Evolutionary conservation across 2,329 filamentous ascomycete species (phyloP), one percentile per base, ranked within the genome.

Genomic region (Rutstroemia sp.): DNA sequence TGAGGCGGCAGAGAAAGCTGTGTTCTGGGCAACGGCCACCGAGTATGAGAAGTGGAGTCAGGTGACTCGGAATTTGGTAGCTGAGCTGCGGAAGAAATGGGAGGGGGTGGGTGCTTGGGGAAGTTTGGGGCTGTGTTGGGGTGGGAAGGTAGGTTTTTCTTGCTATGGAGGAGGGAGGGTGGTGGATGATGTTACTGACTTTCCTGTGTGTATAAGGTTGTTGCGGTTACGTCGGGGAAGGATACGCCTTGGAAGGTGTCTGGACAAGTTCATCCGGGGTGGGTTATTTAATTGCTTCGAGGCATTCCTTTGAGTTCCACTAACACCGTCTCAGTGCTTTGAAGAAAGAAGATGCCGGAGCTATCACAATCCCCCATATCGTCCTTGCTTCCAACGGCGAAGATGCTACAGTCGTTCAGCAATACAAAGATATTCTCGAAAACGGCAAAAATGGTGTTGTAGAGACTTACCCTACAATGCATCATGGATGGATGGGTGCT

Each of bases 311-410:
- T 16, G 14, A 2, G 16, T 19, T n/a, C 44, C 10, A 16, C 21
- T 25, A 16, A 25, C 21, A 30, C 19, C 21, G 7, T 37, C 12
- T 16, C 27, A 65, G 63, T 23, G 48, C 44, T 8, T 54, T 67
- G 10, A 57, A 48, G 12, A 58, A 48, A 16, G 69, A 69, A 12
- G 78, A 82, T 51, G 76, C 72, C 2, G 67, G 73, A 58, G 70
- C 67, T 2, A 59, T 78, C 21, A 73, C 67, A 0, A 74, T 74
- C 9, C 77, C 78, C 2, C 74, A 80, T 58, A 70, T 80, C 46
- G 64, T 76, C 17, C 69, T 81, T 2, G 77, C 78, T 1, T 78
- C 77, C 6, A 74, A 73, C 6, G 76, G 75, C 42, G 79, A 80
- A 64, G 68, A 73, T 4, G 69, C 64, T 0, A 72, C 73, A 0